Evolutionary conservation across 441 rosid species (phyloP).

Genomic region (Gossypium lobatum): DNA sequence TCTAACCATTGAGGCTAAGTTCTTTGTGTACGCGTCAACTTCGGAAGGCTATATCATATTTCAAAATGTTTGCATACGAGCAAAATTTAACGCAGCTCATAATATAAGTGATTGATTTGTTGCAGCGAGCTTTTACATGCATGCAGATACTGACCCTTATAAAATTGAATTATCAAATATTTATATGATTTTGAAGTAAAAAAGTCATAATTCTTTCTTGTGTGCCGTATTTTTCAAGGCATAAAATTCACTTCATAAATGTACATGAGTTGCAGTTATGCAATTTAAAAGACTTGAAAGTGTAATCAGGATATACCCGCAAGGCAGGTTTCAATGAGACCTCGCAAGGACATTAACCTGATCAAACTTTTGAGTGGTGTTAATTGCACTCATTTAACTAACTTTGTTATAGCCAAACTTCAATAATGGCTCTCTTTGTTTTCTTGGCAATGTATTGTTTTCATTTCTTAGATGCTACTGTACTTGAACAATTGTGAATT

Average conservation of each 20-base stretch:
- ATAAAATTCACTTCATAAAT: neutral
- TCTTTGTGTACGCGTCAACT: neutral
- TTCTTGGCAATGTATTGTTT: neutral
- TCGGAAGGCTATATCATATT: neutral
- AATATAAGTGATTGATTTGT: neutral
- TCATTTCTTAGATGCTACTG: neutral
- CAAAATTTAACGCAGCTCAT: neutral
- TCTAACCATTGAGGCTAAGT: neutral
- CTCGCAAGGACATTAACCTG: neutral
- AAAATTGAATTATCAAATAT: neutral
- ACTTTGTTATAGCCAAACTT: neutral
- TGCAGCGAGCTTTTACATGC: neutral
- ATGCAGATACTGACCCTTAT: neutral
- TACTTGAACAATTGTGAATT: neutral
- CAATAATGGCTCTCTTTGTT: neutral
- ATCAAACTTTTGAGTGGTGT: neutral
- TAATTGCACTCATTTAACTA: neutral
- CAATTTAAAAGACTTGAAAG: neutral
- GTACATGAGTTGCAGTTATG: neutral
- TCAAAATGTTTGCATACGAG: neutral
- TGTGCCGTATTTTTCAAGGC: neutral
- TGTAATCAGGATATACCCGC: neutral
- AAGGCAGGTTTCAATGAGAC: neutral
- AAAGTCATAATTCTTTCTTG: neutral
- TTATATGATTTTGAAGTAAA: neutral